Percentiles rank a stretch among this genome's conserved stretches.
phyloP scores from a whole-genome alignment of 495 filamentous ascomycete species.

The Aspergillus olivimuriae region DNA sequence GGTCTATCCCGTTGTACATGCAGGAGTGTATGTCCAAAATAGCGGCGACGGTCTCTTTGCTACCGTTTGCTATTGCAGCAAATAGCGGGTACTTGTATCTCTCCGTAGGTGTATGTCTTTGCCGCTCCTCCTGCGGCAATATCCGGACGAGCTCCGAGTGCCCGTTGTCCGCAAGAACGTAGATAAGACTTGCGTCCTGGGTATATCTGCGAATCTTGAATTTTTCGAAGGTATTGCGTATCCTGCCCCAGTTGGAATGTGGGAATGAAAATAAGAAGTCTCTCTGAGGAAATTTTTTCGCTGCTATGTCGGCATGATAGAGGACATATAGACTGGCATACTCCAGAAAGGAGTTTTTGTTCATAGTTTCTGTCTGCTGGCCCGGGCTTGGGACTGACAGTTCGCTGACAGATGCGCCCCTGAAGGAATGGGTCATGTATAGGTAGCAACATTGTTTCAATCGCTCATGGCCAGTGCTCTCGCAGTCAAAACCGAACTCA shows the following conservation, averaged over 20 bases:
- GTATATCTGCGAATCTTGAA: conserved; percentile 24
- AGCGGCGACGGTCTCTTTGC: conserved; percentile 16
- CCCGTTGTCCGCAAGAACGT: conserved; percentile 41
- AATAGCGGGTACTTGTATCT: conserved; percentile 37
- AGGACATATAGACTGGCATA: conserved; percentile 40
- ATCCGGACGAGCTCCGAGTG: conserved; percentile 31
- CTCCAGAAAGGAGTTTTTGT: conserved; percentile 36
- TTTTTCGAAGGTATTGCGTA: conserved; percentile 34
- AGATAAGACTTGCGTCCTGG: conserved; percentile 29
- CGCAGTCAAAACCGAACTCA: conserved; percentile 16
- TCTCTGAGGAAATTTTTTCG: conserved; percentile 25
- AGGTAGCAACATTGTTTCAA: conserved; percentile 30
- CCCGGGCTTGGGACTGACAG: too few relatives aligned
- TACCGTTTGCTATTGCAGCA: conserved; percentile 30
- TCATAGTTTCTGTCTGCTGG: too few relatives aligned
- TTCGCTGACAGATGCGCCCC: conserved; percentile 7
- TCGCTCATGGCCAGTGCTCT: conserved; percentile 25
- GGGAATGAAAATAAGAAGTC: conserved; percentile 30
- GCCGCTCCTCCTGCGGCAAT: conserved; percentile 10
- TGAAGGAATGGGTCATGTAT: conserved; percentile 14
- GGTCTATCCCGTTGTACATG: conserved; percentile 10
- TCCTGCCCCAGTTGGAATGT: conserved; percentile 26
- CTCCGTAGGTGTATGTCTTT: conserved; percentile 25
- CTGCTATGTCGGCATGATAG: conserved; percentile 37
- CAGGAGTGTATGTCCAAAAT: conserved; percentile 17